A percentile compares a stretch with the other conserved stretches of the same genome.
These are phyloP conservation scores for Russula virescens DNA, from an alignment of 768 basidiomycete genomes.

Conservation along the genomic window DNA sequence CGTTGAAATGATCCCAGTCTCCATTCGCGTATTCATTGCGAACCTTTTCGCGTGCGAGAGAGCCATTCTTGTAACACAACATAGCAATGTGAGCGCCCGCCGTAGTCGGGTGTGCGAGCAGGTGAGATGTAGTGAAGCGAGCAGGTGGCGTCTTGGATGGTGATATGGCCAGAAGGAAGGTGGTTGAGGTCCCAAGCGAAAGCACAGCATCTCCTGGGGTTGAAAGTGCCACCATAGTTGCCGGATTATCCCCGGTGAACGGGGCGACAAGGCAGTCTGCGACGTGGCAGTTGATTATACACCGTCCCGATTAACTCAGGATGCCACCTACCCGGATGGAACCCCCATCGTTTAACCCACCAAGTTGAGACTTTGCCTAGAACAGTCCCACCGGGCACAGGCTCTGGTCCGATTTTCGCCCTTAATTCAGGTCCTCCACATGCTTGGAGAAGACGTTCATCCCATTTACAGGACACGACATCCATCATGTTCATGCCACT, in stretches of 20 bases:
- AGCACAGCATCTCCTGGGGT: conserved; percentile 77
- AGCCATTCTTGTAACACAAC: conserved; percentile 90
- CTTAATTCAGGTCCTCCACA: conserved; percentile 66
- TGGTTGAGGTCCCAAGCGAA: conserved; percentile 85
- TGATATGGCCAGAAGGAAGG: conserved; percentile 73
- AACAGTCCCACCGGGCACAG: conserved; percentile 61
- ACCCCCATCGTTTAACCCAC: conserved; percentile 75
- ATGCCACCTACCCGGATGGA: conserved; percentile 46
- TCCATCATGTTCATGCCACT: conserved; percentile 91
- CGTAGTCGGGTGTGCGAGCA: conserved; percentile 63
- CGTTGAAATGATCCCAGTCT: conserved; percentile 67
- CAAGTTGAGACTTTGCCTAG: conserved; percentile 62
- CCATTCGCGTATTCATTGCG: conserved; percentile 56
- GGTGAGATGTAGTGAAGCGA: conserved; percentile 69
- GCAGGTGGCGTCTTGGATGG: conserved; percentile 57
- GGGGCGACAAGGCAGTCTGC: conserved; percentile 73
- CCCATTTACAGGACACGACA: conserved; percentile 68
- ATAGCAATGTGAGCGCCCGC: conserved; percentile 70
- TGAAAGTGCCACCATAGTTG: conserved; percentile 69
- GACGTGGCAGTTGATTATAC: background rate
- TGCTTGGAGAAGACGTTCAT: conserved; percentile 54
- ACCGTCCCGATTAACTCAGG: background rate
- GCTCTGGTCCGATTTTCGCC: conserved; percentile 68
- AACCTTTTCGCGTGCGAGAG: conserved; percentile 72
- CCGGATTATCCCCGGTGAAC: conserved; percentile 88